phyloP scores from a whole-genome alignment of 495 filamentous ascomycete species.

The Pyrenula aspistea region DNA sequence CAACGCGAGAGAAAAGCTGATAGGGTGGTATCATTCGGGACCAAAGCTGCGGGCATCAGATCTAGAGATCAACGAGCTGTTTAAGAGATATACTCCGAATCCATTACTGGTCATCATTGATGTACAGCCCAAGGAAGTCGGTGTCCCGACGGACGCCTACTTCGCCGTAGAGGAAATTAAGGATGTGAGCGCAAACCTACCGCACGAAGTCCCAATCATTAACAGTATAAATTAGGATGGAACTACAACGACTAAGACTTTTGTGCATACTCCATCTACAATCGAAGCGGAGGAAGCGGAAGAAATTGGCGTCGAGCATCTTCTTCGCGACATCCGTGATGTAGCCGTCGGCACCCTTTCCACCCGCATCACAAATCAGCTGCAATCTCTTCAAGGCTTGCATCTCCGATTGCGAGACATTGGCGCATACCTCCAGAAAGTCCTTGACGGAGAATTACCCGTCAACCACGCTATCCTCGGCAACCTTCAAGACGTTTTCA shows the following conservation, averaged over 20 bases:
- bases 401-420: constrained; percentile 94
- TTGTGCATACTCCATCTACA: constrained; percentile 97
- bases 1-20: constrained; percentile 96
- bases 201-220: too few species aligned
- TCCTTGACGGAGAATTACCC: constrained; percentile 79
- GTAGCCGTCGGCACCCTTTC: constrained; percentile 97
- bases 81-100: constrained; percentile 97
- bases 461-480: constrained; percentile 96
- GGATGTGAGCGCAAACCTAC: constrained; percentile 57
- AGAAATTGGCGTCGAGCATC: constrained; percentile 96
- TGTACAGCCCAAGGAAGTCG: constrained; percentile 95
- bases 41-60: constrained; percentile 95
- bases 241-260: constrained; percentile 92
- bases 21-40: constrained; percentile 99
- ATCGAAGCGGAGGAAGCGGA: constrained; percentile 99
- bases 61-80: constrained; percentile 98
- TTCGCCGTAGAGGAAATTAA: constrained; percentile 99
- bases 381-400: constrained; percentile 92
- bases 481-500: constrained; percentile 97
- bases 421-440: constrained; percentile 88
- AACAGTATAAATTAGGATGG: constrained; percentile 62
- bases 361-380: constrained; percentile 92
- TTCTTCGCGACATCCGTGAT: constrained; percentile 94
- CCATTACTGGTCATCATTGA: constrained; percentile 96
- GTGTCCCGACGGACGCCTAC: constrained; percentile 96